Conservation (phyloP, 805 yeast genomes). For the Candida adriatica region DNA sequence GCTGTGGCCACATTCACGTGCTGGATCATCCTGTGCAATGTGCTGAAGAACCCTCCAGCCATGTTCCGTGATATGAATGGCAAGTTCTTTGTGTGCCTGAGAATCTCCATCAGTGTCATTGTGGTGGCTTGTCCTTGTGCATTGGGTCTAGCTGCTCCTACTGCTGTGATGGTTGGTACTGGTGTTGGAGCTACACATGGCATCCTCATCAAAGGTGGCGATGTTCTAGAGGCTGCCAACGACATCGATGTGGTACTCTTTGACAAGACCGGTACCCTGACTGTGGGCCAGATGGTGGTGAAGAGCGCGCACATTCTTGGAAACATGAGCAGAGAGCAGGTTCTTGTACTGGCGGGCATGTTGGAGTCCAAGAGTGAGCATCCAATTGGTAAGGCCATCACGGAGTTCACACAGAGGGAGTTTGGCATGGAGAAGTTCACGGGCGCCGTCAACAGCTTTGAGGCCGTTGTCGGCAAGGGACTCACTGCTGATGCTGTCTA, state of each 20-base stretch:
- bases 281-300: conserved; percentile 67
- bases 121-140: conserved; percentile 99
- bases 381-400: conserved; percentile 76
- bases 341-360: conserved; percentile 48
- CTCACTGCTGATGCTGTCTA: conserved; percentile 21
- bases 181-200: conserved; percentile 93
- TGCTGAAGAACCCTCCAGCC: conserved; percentile 36
- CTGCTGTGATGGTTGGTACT: conserved; percentile 98
- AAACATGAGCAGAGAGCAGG: conserved; percentile 6
- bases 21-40: conserved; percentile 45
- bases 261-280: conserved; percentile 95
- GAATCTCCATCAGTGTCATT: conserved; percentile 82
- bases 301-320: conserved; percentile 9
- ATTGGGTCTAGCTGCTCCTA: conserved; percentile 93
- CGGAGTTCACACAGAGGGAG: conserved; percentile 26
- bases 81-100: conserved; percentile 58
- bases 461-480: conserved; percentile 34
- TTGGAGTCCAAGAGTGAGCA: conserved; percentile 76
- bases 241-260: conserved; percentile 62
- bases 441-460: conserved; percentile 17
- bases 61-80: conserved; percentile 47
- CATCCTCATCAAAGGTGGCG: conserved; percentile 89
- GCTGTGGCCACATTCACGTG: conserved; percentile 58
- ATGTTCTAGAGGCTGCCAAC: conserved; percentile 68
- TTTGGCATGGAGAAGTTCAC: conserved; percentile 5